A percentile compares a stretch with the other conserved stretches of the same genome.
Conservation (phyloP, 768 basidiomycete genomes). For the Mycena floridula region DNA sequence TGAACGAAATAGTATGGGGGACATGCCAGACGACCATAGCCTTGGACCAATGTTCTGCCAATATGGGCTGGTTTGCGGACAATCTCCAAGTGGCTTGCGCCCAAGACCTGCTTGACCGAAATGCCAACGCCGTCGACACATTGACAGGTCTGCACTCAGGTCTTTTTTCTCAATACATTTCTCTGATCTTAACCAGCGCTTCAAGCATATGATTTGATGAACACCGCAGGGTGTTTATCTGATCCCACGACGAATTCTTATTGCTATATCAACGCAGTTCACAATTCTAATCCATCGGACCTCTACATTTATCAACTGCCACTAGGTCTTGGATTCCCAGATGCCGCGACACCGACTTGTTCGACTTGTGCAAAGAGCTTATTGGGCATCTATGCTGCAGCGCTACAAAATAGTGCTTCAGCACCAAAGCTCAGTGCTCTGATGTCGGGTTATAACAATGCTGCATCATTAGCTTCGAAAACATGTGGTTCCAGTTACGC, state of each 20-base stretch:
- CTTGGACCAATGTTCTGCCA: conserved; percentile 48
- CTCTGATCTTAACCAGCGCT: conserved; percentile 36
- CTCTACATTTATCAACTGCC: conserved; percentile 70
- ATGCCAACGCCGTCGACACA: conserved; percentile 46
- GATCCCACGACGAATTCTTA: conserved; percentile 57
- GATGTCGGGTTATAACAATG: conserved; percentile 5
- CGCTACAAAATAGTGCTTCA: conserved; percentile 29
- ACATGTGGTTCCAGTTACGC: too few relatives aligned
- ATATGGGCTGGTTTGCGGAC: conserved; percentile 61
- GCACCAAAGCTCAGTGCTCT: conserved; percentile 14
- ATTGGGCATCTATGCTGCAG: conserved; percentile 46
- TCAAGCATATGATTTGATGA: conserved; percentile 56
- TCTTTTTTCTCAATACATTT: not conserved
- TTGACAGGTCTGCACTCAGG: conserved; percentile 41
- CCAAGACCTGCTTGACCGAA: conserved; percentile 46
- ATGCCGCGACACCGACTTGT: conserved; percentile 46
- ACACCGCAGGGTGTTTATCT: conserved; percentile 51
- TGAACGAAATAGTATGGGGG: conserved; percentile 72
- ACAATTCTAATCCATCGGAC: conserved; percentile 52
- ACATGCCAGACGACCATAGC: conserved; percentile 62
- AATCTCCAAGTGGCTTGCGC: conserved; percentile 45
- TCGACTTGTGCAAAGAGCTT: conserved; percentile 57
- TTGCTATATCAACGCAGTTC: conserved; percentile 67
- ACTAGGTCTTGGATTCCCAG: conserved; percentile 49
- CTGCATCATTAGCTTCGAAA: too few relatives aligned